A percentile compares a stretch with the other conserved stretches of the same genome.
Evolutionary conservation across 2,329 filamentous ascomycete genomes (phyloP).

Genomic region (Macrophomina pseudophaseolina): DNA sequence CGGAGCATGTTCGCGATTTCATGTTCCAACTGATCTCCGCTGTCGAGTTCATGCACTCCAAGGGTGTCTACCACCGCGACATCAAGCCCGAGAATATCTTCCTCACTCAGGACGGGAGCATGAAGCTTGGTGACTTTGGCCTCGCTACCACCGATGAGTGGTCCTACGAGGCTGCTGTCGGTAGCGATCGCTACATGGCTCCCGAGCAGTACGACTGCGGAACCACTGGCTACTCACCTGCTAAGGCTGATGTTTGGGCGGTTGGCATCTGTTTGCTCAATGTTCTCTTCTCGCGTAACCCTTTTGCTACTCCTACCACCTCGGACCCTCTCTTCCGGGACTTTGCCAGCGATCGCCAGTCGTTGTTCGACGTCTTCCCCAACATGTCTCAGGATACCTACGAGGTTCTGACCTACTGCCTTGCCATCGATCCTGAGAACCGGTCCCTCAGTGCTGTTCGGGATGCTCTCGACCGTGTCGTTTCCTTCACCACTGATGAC

Average conservation of each 20-base stretch:
- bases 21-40: slow-evolving; percentile 94
- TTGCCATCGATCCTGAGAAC: slow-evolving; percentile 89
- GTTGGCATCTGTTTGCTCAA: slow-evolving; percentile 97
- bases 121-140: slow-evolving; percentile 98
- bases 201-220: slow-evolving; percentile 95
- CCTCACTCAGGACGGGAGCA: slow-evolving; percentile 78
- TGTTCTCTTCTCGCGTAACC: slow-evolving; percentile 94
- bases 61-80: slow-evolving; percentile 93
- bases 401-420: slow-evolving; percentile 86
- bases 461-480: slow-evolving; percentile 75
- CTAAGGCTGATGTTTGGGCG: slow-evolving; percentile 94
- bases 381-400: slow-evolving; percentile 99
- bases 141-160: slow-evolving; percentile 87
- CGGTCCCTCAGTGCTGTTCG: slow-evolving; percentile 80
- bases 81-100: slow-evolving; percentile 99
- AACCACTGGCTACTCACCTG: slow-evolving; percentile 86
- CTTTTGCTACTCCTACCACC: slow-evolving; percentile 87
- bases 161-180: slow-evolving; percentile 92
- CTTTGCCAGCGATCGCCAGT: slow-evolving; percentile 91
- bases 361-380: slow-evolving; percentile 95
- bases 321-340: slow-evolving; percentile 93
- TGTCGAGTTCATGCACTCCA: slow-evolving; percentile 86
- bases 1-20: slow-evolving; percentile 94
- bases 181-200: slow-evolving; percentile 98
- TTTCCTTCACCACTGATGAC: slow-evolving; percentile 93